Conservation (phyloP, 1,284 basidiomycete species). For the Sparassis latifolia region DNA sequence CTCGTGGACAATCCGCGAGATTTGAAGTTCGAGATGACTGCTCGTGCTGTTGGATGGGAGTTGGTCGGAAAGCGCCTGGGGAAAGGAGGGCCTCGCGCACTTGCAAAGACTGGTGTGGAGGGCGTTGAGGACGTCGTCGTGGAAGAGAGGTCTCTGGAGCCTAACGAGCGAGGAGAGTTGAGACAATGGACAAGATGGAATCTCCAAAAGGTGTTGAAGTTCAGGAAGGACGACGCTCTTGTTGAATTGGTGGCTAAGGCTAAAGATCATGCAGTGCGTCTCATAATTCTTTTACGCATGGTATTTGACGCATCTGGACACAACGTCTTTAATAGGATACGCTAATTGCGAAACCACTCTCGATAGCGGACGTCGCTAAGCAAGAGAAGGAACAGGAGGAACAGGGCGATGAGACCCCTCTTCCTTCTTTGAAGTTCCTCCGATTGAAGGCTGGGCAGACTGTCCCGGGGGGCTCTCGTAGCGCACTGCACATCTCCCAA, state of each 20-base stretch:
- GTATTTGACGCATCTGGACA: background rate
- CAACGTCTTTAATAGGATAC: conserved; percentile 21
- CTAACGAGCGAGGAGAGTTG: conserved; percentile 37
- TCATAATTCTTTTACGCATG: background rate
- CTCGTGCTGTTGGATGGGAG: conserved; percentile 80
- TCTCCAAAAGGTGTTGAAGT: conserved; percentile 61
- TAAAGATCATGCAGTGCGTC: conserved; percentile 29
- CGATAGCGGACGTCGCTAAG: conserved; percentile 20
- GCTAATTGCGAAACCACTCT: conserved; percentile 27
- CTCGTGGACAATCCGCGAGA: conserved; percentile 93
- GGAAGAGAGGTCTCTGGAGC: conserved; percentile 36
- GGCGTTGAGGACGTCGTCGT: conserved; percentile 41
- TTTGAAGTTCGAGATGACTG: conserved; percentile 80
- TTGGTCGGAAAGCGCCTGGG: conserved; percentile 49
- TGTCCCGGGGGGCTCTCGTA: conserved; percentile 25
- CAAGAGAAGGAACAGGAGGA: conserved; percentile 19
- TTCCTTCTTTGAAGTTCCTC: conserved; percentile 19
- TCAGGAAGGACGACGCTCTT: conserved; percentile 38
- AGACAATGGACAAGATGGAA: conserved; percentile 63
- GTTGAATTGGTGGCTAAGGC: conserved; percentile 23
- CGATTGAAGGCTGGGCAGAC: conserved; percentile 29
- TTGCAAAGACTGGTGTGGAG: conserved; percentile 46
- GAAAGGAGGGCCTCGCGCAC: conserved; percentile 33
- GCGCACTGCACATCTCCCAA: conserved; percentile 26
- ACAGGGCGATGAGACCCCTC: conserved; percentile 11